These are phyloP conservation scores for Alternaria sp. DNA, from an alignment of 2,329 filamentous ascomycete genomes.

Conservation along the genomic window DNA sequence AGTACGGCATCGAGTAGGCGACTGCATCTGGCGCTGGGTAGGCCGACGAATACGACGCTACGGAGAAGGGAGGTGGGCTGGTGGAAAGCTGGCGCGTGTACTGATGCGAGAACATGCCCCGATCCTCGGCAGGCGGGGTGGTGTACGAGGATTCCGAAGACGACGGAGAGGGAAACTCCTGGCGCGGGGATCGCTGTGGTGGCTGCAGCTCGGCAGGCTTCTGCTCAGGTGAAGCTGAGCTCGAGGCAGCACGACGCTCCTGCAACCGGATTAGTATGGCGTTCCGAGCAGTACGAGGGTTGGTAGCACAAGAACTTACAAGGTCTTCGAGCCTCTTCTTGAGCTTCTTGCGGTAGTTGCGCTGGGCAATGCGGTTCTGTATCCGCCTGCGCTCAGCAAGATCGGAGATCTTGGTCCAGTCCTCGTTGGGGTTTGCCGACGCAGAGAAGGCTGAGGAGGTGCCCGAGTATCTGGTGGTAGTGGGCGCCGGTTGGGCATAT, in stretches of 20 bases:
- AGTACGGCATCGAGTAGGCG: conserved; percentile 63
- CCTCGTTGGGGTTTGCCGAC: conserved; percentile 93
- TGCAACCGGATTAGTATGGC: conserved; percentile 24
- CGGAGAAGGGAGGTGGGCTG: conserved; percentile 70
- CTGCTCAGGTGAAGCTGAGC: conserved; percentile 65
- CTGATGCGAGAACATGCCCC: conserved; percentile 66
- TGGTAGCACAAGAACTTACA: conserved; percentile 24
- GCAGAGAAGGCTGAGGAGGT: conserved; percentile 95
- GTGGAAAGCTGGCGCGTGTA: conserved; percentile 73
- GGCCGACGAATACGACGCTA: conserved; percentile 64
- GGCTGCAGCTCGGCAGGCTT: conserved; percentile 60
- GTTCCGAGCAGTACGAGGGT: conserved; percentile 16
- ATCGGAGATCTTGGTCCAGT: conserved; percentile 99
- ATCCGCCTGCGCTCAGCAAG: conserved; percentile 91
- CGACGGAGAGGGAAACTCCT: conserved; percentile 46
- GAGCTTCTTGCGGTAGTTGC: conserved; percentile 96
- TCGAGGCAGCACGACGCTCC: conserved; percentile 75
- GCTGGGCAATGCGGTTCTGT: conserved; percentile 96
- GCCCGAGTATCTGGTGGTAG: conserved; percentile 69
- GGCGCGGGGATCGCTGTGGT: conserved; percentile 44
- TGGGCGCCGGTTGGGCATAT: conserved; percentile 49
- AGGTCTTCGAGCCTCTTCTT: conserved; percentile 88
- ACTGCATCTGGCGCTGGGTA: conserved; percentile 72
- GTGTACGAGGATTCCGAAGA: conserved; percentile 46
- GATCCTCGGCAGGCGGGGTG: conserved; percentile 69